A percentile compares a stretch with the other conserved stretches of the same genome.
Conservation (phyloP, 2,329 filamentous ascomycete genomes). For the Penicillium sp. region DNA sequence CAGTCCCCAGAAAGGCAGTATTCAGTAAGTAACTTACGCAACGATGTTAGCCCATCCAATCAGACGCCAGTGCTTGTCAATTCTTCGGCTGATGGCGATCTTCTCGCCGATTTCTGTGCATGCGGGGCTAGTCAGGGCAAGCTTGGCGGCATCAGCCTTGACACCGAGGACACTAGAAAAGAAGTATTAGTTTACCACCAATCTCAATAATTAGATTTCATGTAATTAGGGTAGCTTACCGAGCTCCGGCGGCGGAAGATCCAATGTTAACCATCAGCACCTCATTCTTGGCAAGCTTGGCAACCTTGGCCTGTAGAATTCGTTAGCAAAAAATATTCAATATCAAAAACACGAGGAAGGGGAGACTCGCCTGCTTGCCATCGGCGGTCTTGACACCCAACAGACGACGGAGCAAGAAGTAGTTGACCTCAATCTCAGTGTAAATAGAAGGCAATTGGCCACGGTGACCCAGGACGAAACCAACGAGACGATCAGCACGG, state of each 20-base stretch:
- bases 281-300: slow-evolving; percentile 97
- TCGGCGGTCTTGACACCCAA: slow-evolving; percentile 97
- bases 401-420: slow-evolving; percentile 91
- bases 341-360: neutral
- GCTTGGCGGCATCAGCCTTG: slow-evolving; percentile 95
- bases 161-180: slow-evolving; percentile 76
- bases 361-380: slow-evolving; percentile 69
- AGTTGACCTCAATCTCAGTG: slow-evolving; percentile 98
- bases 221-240: neutral
- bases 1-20: neutral
- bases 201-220: neutral
- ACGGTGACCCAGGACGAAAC: slow-evolving; percentile 94
- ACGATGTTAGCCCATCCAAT: slow-evolving; percentile 88
- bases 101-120: slow-evolving; percentile 98
- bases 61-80: slow-evolving; percentile 98
- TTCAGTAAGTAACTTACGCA: slow-evolving; percentile 39
- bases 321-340: neutral
- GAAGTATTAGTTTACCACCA: neutral
- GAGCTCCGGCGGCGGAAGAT: slow-evolving; percentile 75
- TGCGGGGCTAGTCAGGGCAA: slow-evolving; percentile 86
- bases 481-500: slow-evolving; percentile 95
- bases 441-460: slow-evolving; percentile 95
- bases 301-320: slow-evolving; percentile 72
- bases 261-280: slow-evolving; percentile 99
- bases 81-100: slow-evolving; percentile 92